Conservation (phyloP, 768 basidiomycete genomes). For the Boletus rubroflammeus region DNA sequence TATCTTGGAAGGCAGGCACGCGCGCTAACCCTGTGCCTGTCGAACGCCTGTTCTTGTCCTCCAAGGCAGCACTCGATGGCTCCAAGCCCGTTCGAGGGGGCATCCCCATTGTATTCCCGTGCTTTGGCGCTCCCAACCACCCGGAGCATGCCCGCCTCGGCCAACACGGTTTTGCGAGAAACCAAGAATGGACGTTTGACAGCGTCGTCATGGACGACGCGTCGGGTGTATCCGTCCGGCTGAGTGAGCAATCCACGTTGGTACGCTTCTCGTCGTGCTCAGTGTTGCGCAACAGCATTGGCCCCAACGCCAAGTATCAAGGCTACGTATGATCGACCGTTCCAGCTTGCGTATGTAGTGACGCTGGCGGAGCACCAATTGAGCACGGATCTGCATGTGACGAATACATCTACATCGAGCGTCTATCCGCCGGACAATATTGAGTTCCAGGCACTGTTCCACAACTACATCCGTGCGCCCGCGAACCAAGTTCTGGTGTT, state of each 20-base stretch:
- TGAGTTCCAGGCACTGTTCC: conserved; percentile 90
- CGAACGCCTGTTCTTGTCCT: conserved; percentile 81
- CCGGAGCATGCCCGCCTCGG: conserved; percentile 63
- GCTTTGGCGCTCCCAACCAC: conserved; percentile 83
- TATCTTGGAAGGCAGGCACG: conserved; percentile 74
- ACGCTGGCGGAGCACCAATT: conserved; percentile 72
- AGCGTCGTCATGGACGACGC: conserved; percentile 62
- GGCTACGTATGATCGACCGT: conserved; percentile 57
- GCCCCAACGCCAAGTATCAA: conserved; percentile 57
- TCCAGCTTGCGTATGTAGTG: conserved; percentile 78
- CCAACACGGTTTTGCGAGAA: conserved; percentile 94
- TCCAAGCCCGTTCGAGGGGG: conserved; percentile 68
- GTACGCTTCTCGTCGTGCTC: background rate
- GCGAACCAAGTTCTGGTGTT: conserved; percentile 55
- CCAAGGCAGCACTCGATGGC: conserved; percentile 75
- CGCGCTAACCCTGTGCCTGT: conserved; percentile 32
- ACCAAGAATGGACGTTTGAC: conserved; percentile 67
- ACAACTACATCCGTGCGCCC: conserved; percentile 80
- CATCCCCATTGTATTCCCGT: conserved; percentile 71
- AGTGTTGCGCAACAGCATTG: conserved; percentile 44
- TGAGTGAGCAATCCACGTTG: conserved; percentile 50
- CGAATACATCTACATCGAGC: conserved; percentile 55
- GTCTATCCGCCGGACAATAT: conserved; percentile 42
- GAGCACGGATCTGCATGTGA: conserved; percentile 76
- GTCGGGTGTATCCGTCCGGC: conserved; percentile 67